Conservation (phyloP, 2,329 filamentous ascomycete species). For the Diaporthe longicolla region DNA sequence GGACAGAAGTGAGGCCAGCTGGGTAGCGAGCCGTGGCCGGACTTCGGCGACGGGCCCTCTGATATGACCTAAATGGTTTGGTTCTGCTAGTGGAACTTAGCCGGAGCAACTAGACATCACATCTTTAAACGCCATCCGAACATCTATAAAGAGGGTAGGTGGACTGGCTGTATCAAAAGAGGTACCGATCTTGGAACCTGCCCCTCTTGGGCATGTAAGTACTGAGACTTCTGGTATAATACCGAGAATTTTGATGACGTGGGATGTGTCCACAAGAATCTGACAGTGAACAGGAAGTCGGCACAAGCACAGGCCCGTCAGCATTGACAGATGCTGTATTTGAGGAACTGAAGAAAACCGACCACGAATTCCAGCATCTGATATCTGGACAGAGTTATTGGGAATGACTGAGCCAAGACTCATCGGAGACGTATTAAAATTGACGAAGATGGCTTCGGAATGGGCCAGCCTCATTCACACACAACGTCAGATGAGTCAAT, state of each 20-base stretch:
- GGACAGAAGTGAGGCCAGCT: conserved; percentile 52
- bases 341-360: background rate
- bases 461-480: conserved; percentile 16
- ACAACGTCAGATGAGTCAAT: background rate
- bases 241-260: background rate
- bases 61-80: conserved; percentile 50
- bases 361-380: background rate
- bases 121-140: conserved; percentile 48
- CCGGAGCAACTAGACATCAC: conserved; percentile 51
- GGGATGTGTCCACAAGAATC: background rate
- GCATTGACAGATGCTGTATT: background rate
- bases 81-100: conserved; percentile 56
- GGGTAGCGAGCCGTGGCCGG: conserved; percentile 47
- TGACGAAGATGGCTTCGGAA: conserved; percentile 14
- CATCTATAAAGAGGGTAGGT: conserved; percentile 45
- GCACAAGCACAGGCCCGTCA: conserved; percentile 44
- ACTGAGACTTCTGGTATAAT: no score
- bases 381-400: no score
- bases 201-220: background rate
- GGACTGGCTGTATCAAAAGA: background rate
- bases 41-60: background rate
- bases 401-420: background rate
- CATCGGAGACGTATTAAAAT: background rate
- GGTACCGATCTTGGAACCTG: background rate
- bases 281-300: conserved; percentile 47